phyloP scores from a whole-genome alignment of 2,329 filamentous ascomycete genomes.

The Byssochlamys sp. region DNA sequence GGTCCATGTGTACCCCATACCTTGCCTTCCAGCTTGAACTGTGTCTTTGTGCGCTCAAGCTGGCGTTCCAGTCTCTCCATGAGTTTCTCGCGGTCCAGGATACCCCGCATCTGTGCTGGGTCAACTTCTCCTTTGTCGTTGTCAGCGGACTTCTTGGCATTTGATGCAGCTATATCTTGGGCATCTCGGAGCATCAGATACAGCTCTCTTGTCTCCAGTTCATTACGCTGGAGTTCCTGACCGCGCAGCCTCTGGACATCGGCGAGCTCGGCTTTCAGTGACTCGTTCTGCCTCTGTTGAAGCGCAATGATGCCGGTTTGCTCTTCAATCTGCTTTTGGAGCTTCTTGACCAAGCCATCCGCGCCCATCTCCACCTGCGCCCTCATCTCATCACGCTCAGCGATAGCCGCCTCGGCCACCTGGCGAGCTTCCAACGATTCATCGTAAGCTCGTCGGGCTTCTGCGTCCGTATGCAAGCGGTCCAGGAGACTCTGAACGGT shows the following conservation, averaged over 20 bases:
- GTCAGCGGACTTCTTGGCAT: conserved; percentile 52
- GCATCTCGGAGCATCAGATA: conserved; percentile 98
- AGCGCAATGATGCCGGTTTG: conserved; percentile 84
- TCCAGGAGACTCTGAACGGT: conserved; percentile 91
- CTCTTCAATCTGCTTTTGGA: conserved; percentile 89
- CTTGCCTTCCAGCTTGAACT: conserved; percentile 91
- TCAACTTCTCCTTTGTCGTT: conserved; percentile 53
- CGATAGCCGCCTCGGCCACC: conserved; percentile 89
- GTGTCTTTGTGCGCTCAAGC: conserved; percentile 91
- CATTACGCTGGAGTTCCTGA: conserved; percentile 86
- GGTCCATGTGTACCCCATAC: conserved; percentile 80
- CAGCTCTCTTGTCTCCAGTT: conserved; percentile 88
- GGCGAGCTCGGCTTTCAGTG: conserved; percentile 78
- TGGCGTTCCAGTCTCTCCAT: conserved; percentile 93
- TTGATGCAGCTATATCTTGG: conserved; percentile 86
- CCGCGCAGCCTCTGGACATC: conserved; percentile 76
- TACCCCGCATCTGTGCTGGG: conserved; percentile 73
- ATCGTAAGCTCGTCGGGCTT: conserved; percentile 83
- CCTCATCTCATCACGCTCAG: conserved; percentile 90
- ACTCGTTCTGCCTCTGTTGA: conserved; percentile 73
- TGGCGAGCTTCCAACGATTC: conserved; percentile 83
- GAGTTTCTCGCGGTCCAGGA: conserved; percentile 80
- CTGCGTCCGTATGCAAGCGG: conserved; percentile 90
- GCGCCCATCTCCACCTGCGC: conserved; percentile 81
- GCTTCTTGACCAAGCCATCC: conserved; percentile 81